These are phyloP conservation scores for Pisolithus sp. DNA, from an alignment of 768 basidiomycete species.

Conservation along the genomic window DNA sequence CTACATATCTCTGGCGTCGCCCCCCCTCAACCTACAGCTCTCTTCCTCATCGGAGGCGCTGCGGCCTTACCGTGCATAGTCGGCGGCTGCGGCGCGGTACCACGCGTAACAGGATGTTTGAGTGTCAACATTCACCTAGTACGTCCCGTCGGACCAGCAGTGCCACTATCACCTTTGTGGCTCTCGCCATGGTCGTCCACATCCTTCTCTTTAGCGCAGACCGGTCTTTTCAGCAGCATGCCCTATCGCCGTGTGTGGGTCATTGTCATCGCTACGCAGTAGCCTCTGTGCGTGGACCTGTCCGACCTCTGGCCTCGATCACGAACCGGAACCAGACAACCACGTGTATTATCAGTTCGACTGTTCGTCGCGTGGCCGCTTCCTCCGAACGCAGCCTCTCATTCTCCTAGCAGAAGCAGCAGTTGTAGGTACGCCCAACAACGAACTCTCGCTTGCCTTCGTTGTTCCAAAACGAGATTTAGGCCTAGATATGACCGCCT, in stretches of 20 bases:
- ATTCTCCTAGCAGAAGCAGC: not conserved
- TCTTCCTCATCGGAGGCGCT: too few relatives aligned
- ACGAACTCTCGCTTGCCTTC: not conserved
- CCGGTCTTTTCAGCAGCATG: not conserved
- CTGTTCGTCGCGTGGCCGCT: too few relatives aligned
- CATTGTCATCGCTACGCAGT: not conserved
- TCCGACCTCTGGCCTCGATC: too few relatives aligned
- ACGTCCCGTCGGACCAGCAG: not conserved
- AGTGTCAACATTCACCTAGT: not conserved
- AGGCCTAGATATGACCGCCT: not conserved
- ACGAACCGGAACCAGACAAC: too few relatives aligned
- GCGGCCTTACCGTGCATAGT: too few relatives aligned
- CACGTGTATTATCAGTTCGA: too few relatives aligned
- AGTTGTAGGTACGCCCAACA: not conserved
- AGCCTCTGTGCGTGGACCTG: too few relatives aligned
- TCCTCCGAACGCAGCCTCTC: not conserved
- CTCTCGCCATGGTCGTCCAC: not conserved
- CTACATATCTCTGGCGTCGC: too few relatives aligned
- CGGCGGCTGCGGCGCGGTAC: too few relatives aligned
- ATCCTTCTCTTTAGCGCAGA: not conserved
- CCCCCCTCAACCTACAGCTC: too few relatives aligned
- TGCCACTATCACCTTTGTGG: not conserved
- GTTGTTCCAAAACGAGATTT: not conserved
- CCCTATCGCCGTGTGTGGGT: not conserved
- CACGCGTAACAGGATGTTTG: not conserved